Base-by-base conservation (phyloP, 192 early-diverging fungal species). In the Spizellomyces sp. region DNA sequence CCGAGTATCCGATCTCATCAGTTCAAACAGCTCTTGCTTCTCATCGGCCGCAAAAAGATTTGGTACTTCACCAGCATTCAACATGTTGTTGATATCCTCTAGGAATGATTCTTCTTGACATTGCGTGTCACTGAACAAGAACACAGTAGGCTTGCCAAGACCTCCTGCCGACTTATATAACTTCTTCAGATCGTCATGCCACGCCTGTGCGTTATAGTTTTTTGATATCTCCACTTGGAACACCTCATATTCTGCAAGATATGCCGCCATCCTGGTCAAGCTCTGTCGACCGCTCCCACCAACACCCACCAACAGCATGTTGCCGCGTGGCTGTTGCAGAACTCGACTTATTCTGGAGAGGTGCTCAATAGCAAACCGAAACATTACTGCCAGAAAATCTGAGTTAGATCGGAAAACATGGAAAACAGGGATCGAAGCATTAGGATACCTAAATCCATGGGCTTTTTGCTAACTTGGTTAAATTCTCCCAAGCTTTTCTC, bases 181-280 rank as follows among this genome's bases (percentile, higher is more conserved):
- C 67, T 86, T 83, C 62, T 87, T 87, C 54, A 87, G 58, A 70
- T 87, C 86, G 48, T 87, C 86, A 62, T 86, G 86, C 86, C 86
- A 87, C 8, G 81, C 79, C 46, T 80, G 72, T 9, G 77, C 58
- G 46, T 79, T 83, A 68, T 87, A 87, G 62, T 87, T 87, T 58
- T 79, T 84, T 5, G 82, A 74, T 58, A 87, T 87, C 61, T 87
- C 86, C 4, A 87, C 81, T 69, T 87, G 86, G 52, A 84, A 83
- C 5, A 87, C 72, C 54, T 87, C 84, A 67, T 78, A 87, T 9
- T 87, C 86, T 14, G 81, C 80, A 17, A 87, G 78, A 71, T 83
- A 87, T 5, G 82, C 82, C 42, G 86, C 86, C 77, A 87, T 75
- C n/a, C 86, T 71, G 6, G 84, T 85, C 54, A 87, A 69, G 64